Conservation (phyloP, 768 basidiomycete species). For the Phanerodontia chrysosporium region DNA sequence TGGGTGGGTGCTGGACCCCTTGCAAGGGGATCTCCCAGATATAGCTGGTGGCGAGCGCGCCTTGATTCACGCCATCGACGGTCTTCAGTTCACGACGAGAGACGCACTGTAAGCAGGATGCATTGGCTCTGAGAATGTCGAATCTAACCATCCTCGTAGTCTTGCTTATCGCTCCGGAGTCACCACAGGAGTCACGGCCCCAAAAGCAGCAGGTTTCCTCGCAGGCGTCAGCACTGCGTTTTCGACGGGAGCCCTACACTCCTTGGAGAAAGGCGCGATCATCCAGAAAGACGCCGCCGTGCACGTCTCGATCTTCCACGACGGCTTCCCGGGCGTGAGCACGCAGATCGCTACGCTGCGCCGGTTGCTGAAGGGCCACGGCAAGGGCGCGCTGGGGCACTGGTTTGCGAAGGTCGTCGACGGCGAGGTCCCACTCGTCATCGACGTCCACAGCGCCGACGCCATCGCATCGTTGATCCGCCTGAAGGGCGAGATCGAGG, state of each 20-base stretch:
- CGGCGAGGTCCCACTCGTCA: slow-evolving; percentile 58
- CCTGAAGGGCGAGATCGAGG: slow-evolving; percentile 62
- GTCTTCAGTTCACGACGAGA: slow-evolving; percentile 62
- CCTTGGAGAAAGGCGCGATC: slow-evolving; percentile 60
- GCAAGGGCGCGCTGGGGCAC: slow-evolving; percentile 36
- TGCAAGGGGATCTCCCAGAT: slow-evolving; percentile 29
- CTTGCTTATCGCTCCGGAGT: slow-evolving; percentile 74
- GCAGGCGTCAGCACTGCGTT: slow-evolving; percentile 62
- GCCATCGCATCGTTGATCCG: slow-evolving; percentile 60
- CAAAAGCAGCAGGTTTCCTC: slow-evolving; percentile 50
- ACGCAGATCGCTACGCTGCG: slow-evolving; percentile 65
- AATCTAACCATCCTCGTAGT: slow-evolving; percentile 31
- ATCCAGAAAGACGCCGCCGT: slow-evolving; percentile 61
- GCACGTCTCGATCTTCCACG: slow-evolving; percentile 56
- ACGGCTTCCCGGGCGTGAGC: slow-evolving; percentile 47
- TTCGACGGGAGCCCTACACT: slow-evolving; percentile 52
- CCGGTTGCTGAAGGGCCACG: slow-evolving; percentile 39
- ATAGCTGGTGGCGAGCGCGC: slow-evolving; percentile 33
- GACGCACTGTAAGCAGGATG: slow-evolving; percentile 42
- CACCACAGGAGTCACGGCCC: slow-evolving; percentile 62
- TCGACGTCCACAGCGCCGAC: slow-evolving; percentile 63
- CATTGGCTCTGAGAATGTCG: background rate
- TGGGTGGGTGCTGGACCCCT: slow-evolving; percentile 46
- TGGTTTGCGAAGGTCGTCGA: slow-evolving; percentile 42
- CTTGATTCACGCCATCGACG: slow-evolving; percentile 64